phyloP scores from a whole-genome alignment of 2,329 filamentous ascomycete genomes.

The Fusarium tuaranense region DNA sequence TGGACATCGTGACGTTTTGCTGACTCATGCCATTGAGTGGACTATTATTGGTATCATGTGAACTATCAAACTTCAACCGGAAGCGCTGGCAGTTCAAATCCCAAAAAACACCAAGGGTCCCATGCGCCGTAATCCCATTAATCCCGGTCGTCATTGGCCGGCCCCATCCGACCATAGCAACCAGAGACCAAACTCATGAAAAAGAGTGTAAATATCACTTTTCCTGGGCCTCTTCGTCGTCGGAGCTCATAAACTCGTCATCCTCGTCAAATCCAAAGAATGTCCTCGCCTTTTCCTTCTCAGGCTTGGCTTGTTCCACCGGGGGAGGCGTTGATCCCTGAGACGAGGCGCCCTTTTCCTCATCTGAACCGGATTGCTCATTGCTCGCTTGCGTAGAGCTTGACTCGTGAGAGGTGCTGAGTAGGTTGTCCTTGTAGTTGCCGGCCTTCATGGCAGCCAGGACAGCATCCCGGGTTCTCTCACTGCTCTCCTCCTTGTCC shows the following conservation, averaged over 20 bases:
- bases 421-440: constrained; percentile 70
- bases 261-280: constrained; percentile 86
- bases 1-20: constrained; percentile 24
- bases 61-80: constrained; percentile 24
- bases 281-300: constrained; percentile 56
- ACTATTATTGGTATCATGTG: constrained; percentile 36
- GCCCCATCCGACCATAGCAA: constrained; percentile 6
- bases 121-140: constrained; percentile 43
- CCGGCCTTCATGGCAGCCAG: constrained; percentile 76
- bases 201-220: constrained; percentile 12
- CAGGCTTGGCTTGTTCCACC: constrained; percentile 54
- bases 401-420: constrained; percentile 64
- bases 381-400: constrained; percentile 51
- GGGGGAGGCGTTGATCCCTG: constrained; percentile 63
- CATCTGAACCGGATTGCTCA: constrained; percentile 47
- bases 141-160: constrained; percentile 35
- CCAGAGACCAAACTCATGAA: not conserved
- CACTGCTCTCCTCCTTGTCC: constrained; percentile 89
- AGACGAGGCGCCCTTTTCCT: constrained; percentile 54
- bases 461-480: constrained; percentile 84
- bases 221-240: constrained; percentile 65
- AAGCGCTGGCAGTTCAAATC: constrained; percentile 33
- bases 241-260: constrained; percentile 78
- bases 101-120: constrained; percentile 27
- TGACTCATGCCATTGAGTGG: constrained; percentile 17